Conservation (phyloP, 352 stramenopile genomes). For the Pythium aristosporum region DNA sequence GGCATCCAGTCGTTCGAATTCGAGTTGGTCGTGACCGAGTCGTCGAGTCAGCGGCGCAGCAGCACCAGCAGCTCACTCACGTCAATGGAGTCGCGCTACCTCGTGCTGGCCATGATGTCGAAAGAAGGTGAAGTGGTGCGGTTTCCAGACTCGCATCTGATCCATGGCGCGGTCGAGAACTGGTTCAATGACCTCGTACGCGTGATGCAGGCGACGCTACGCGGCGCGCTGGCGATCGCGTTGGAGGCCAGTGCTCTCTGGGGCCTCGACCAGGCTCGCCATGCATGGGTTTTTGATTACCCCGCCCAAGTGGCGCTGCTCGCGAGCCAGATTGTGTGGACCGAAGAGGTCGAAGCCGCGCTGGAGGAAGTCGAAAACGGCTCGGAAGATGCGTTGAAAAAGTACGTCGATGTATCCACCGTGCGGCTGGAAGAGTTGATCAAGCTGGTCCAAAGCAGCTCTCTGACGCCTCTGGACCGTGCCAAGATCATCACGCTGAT, state of each 20-base stretch:
- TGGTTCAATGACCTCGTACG: constrained; percentile 95
- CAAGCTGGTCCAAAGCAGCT: constrained; percentile 88
- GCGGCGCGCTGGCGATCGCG: constrained; percentile 84
- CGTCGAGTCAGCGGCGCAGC: constrained; percentile 2
- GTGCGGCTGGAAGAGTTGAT: constrained; percentile 92
- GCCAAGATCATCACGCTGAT: constrained; percentile 97
- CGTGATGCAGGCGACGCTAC: constrained; percentile 91
- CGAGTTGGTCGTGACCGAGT: constrained; percentile 20
- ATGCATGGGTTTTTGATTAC: constrained; percentile 92
- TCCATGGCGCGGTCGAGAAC: constrained; percentile 87
- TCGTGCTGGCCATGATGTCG: constrained; percentile 92
- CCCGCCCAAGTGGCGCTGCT: constrained; percentile 78
- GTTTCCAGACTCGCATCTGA: constrained; percentile 74
- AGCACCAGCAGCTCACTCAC: constrained; percentile 3
- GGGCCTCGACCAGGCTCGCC: constrained; percentile 76
- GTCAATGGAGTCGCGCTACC: constrained; percentile 48
- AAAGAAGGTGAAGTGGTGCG: constrained; percentile 94
- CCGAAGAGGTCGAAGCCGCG: constrained; percentile 87
- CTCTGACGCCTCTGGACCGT: constrained; percentile 57
- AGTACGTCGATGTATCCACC: constrained; percentile 92
- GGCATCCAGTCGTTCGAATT: constrained; percentile 86
- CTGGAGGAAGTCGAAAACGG: constrained; percentile 95
- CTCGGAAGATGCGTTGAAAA: constrained; percentile 94
- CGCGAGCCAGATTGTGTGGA: constrained; percentile 94
- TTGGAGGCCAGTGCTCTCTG: constrained; percentile 93